Conservation (phyloP, 1,284 basidiomycete genomes). For the Cryptococcus sp. region DNA sequence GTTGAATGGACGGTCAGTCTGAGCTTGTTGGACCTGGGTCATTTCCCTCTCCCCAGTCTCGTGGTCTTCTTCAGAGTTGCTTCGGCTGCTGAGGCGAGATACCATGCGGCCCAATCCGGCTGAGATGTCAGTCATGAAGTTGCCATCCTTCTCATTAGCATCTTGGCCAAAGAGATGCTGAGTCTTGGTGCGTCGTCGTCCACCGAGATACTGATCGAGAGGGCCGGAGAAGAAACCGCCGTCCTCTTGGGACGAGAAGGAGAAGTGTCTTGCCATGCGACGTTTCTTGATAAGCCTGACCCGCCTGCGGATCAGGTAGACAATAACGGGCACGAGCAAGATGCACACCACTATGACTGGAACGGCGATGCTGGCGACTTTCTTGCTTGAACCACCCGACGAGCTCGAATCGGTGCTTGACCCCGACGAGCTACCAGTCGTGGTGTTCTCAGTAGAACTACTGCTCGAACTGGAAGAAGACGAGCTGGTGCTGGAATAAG, state of each 20-base stretch:
- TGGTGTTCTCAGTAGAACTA: slow-evolving; percentile 5
- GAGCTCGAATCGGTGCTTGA: slow-evolving; percentile 4
- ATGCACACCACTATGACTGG: slow-evolving; percentile 42
- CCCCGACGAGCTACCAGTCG: slow-evolving; percentile 6
- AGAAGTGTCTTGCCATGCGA: slow-evolving; percentile 51
- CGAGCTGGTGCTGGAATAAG: slow-evolving; percentile 12
- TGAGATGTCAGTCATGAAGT: slow-evolving; percentile 27
- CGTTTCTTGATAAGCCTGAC: slow-evolving; percentile 43
- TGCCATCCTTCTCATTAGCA: slow-evolving; percentile 40
- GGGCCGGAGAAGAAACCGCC: slow-evolving; percentile 31
- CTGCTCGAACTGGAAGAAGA: slow-evolving; percentile 4
- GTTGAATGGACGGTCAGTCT: slow-evolving; percentile 3
- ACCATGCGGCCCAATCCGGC: slow-evolving; percentile 25
- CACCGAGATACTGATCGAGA: slow-evolving; percentile 12
- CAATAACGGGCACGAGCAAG: slow-evolving; percentile 35
- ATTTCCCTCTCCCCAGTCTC: slow-evolving; percentile 23
- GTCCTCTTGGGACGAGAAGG: slow-evolving; percentile 48
- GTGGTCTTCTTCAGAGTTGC: slow-evolving; percentile 13
- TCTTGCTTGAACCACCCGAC: slow-evolving; percentile 19
- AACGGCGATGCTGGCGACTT: slow-evolving; percentile 41
- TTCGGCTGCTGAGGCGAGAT: slow-evolving; percentile 22
- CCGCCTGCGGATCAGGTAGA: slow-evolving; percentile 46
- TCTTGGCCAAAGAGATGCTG: slow-evolving; percentile 40
- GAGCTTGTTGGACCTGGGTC: slow-evolving; percentile 20
- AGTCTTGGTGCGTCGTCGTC: slow-evolving; percentile 15